These are phyloP conservation scores for Paramecium primaurelia DNA, from an alignment of 73 alveolate genomes.

Conservation along the genomic window DNA sequence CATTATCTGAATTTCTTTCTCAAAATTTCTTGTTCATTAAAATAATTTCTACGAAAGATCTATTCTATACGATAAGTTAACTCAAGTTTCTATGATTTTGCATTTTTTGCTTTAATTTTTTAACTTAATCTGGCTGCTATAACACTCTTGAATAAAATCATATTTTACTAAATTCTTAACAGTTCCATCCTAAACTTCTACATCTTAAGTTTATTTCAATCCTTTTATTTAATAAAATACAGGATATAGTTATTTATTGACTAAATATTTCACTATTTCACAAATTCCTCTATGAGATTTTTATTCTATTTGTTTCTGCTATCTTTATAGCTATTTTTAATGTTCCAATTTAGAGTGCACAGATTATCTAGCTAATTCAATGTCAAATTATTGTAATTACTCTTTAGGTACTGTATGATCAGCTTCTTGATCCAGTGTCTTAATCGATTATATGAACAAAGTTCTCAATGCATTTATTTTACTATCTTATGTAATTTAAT, in stretches of 20 bases:
- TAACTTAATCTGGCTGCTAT: background rate
- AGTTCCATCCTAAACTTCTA: background rate
- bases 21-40: background rate
- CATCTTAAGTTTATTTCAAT: background rate
- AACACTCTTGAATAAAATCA: background rate
- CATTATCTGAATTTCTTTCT: background rate
- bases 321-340: background rate
- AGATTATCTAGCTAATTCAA: constrained; percentile 9
- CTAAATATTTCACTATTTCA: background rate
- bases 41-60: background rate
- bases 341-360: constrained; percentile 6
- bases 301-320: background rate
- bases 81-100: background rate
- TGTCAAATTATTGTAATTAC: background rate
- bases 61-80: background rate
- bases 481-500: constrained; percentile 15
- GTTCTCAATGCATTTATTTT: background rate
- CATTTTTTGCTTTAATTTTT: background rate
- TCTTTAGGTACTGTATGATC: background rate
- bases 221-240: background rate
- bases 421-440: background rate
- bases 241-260: background rate
- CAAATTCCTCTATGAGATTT: background rate
- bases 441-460: background rate
- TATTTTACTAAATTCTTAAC: background rate